Base-by-base conservation (phyloP, 768 basidiomycete species). In the Melanogaster broomeanus region DNA sequence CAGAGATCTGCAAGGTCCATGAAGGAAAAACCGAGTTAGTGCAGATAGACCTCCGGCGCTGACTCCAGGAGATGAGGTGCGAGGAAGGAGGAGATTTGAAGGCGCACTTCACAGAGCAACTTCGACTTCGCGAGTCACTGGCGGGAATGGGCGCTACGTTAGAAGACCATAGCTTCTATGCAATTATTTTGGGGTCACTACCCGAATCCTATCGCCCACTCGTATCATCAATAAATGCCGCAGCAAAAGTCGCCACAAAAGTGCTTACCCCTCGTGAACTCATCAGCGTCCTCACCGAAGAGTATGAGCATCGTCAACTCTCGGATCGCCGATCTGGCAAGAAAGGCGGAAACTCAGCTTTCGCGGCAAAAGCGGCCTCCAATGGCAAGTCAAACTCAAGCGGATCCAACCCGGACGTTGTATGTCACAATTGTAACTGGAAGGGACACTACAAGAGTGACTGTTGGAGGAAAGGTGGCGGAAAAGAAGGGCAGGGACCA, bases 151-250 rank as follows among this genome's bases (percentile, higher is more conserved):
- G 59, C 3, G 55, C 55, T 2, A 15, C 59, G 3, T 49, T 57
- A 5, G 33, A 47, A 6, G 56, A 66, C 24, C 55, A 59, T 8
- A 59, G 60, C 35, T 60, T 61, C 47, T 30, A 46, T n/a, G 51
- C 59, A 1, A 65, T 67, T 8, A 56, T 66, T 44, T 48, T 67
- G 15, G 47, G 57, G 12, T 66, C 68, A 3, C 55, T 67, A 19
- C 67, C 65, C 2, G 10, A 35, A 12, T 61, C 62, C 10, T 65
- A 60, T 51, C 55, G n/a, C 5, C 33, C 64, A 3, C 53, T 59
- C 19, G 33, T 66, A 21, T 49, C 61, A n/a, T 42, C 62, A 7
- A 52, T 66, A 31, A 61, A 55, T 15, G 57, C 60, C 1, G 55
- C 63, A 0, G 37, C 6, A 52, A n/a, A 49, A 6, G n/a, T 62